phyloP scores from a whole-genome alignment of 164 flowering plant genomes.

The Liquidambar formosana region DNA sequence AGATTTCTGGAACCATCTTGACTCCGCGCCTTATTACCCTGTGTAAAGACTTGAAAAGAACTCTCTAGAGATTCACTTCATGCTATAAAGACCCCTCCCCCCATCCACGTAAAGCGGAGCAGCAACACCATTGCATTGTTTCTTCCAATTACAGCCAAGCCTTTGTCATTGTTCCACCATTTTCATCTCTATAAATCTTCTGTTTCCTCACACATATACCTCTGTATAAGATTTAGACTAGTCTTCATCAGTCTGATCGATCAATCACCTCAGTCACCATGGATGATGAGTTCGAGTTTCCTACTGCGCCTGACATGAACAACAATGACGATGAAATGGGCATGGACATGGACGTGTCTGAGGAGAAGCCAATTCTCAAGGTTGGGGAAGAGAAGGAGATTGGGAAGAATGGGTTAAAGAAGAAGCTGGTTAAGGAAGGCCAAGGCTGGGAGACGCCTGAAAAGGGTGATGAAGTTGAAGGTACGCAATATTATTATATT shows the following conservation, averaged over 20 bases:
- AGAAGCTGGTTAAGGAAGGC: conserved; percentile 88
- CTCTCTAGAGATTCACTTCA: conserved; percentile 12
- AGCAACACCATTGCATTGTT: too few species aligned
- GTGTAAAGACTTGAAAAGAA: not conserved
- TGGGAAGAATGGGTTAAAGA: conserved; percentile 76
- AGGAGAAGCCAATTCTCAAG: conserved; percentile 47
- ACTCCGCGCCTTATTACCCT: not conserved
- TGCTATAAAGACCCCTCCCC: not conserved
- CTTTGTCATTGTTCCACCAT: too few species aligned
- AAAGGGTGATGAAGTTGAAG: conserved; percentile 88
- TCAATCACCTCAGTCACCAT: not conserved
- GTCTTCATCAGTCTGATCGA: too few species aligned
- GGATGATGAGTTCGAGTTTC: conserved; percentile 35
- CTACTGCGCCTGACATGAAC: conserved; percentile 9
- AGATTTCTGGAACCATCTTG: conserved; percentile 16
- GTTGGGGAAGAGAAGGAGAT: conserved; percentile 96
- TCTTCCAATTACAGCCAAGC: too few species aligned
- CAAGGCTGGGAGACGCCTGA: conserved; percentile 84
- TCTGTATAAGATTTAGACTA: too few species aligned
- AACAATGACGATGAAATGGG: conserved; percentile 36
- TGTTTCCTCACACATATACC: too few species aligned
- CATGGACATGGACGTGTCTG: conserved; percentile 21
- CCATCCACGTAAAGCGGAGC: too few species aligned
- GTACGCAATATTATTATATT: conserved; percentile 35
- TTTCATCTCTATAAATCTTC: too few species aligned